Evolutionary conservation across 768 basidiomycete genomes (phyloP).

Genomic region (Mycena haematopus): DNA sequence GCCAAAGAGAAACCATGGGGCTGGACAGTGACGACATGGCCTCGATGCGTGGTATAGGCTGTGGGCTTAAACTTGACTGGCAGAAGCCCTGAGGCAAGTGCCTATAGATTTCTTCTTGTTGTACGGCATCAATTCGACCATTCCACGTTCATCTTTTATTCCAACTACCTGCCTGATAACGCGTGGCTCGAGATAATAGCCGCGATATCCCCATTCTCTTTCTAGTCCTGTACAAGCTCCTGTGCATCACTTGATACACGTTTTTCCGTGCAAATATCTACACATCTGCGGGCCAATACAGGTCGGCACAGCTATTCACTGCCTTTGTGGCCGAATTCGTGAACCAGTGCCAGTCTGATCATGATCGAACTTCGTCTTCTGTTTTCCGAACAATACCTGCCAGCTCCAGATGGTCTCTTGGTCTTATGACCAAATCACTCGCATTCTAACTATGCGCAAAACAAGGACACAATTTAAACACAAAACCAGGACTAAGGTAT

Average conservation of each 20-base stretch:
- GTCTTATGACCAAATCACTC: no score
- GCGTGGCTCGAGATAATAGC: neutral
- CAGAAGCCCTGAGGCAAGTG: neutral
- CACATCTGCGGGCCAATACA: no score
- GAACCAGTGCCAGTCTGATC: no score
- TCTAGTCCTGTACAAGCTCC: neutral
- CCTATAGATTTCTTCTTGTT: neutral
- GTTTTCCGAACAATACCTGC: no score
- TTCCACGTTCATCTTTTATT: neutral
- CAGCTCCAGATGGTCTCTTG: no score
- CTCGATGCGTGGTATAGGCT: neutral
- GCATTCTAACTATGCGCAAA: no score
- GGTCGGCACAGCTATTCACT: no score
- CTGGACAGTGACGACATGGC: conserved; percentile 5
- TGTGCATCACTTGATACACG: conserved; percentile 3
- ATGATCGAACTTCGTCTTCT: no score
- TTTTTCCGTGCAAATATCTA: neutral
- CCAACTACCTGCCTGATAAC: neutral
- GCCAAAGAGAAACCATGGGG: conserved; percentile 56
- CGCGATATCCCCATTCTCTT: neutral
- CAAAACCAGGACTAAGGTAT: neutral
- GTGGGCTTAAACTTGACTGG: neutral
- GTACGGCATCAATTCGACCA: no score
- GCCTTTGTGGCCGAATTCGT: no score
- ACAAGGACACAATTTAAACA: no score